Base-by-base conservation (phyloP, 306 rosid species). In the Gleditsia sinensis region DNA sequence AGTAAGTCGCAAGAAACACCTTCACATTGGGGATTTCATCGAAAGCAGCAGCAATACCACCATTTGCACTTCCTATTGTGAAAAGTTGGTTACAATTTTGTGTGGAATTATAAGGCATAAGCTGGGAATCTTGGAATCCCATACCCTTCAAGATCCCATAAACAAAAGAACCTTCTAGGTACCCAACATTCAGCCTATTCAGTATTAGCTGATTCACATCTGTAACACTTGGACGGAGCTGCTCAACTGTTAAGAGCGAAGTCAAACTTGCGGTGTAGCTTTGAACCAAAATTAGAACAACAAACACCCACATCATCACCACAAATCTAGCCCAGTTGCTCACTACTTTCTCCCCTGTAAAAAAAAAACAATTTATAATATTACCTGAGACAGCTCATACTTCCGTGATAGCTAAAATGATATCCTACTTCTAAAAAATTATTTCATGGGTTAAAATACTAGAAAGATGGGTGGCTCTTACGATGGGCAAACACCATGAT, bases 221-320 rank as follows among this genome's bases (percentile, higher is more conserved):
- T 9, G 89, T 70, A 23, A 73, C 19, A 3, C 78, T 27, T 2
- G 97, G 93, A 2, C 60, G 77, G 3, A 92, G 81, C 17, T 87
- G 90, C 24, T 84, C 84, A 19, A 87, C 85, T 6, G 93, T 92
- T 63, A 89, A 64, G 3, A 84, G 70, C 1, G 97, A 88, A 0
- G 95, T 75, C 21, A 87, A 78, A 64, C 92, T 91, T 0, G 93
- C 87, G 1, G 91, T 89, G 57, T 85, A 91, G n/a, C 97, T 91
- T 72, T 91, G 90, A 28, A 88, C 82, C 13, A 89, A 59, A 74
- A 87, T 72, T 17, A 83, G 84, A 28, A 87, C 88, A 37, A 91
- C 89, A 54, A 89, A 89, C 69, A 80, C 78, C 93, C 95, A 89
- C 37, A 91, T 27, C 3, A 75, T 73, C 77, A 87, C 85, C 53